phyloP scores from a whole-genome alignment of 2,329 filamentous ascomycete genomes.

The Aureobasidium sp. region DNA sequence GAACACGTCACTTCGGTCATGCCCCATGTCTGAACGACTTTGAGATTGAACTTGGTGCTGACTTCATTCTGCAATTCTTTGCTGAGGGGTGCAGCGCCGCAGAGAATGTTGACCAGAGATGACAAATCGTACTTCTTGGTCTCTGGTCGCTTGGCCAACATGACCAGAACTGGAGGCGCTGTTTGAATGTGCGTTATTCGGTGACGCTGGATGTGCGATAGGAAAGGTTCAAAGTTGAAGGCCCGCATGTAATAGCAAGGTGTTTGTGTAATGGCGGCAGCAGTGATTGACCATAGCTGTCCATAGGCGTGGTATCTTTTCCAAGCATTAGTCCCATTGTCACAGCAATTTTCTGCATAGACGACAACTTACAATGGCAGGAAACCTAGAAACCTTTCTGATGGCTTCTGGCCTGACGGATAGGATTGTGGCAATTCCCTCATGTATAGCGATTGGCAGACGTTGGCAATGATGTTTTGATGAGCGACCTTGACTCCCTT shows the following conservation, averaged over 20 bases:
- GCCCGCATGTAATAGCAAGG: conserved; percentile 34
- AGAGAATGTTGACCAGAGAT: conserved; percentile 35
- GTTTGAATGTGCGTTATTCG: conserved; percentile 35
- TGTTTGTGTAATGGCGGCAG: conserved; percentile 28
- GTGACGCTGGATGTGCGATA: conserved; percentile 31
- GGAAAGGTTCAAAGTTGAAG: conserved; percentile 32
- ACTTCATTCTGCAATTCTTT: conserved; percentile 34
- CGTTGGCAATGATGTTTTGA: conserved; percentile 37
- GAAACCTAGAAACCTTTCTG: conserved; percentile 31
- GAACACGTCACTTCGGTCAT: conserved; percentile 30
- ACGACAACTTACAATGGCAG: conserved; percentile 23
- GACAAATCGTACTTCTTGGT: conserved; percentile 35
- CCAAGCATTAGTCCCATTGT: not conserved
- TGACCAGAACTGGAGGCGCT: conserved; percentile 38
- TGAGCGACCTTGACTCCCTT: conserved; percentile 41
- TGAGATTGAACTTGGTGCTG: conserved; percentile 28
- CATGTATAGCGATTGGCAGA: conserved; percentile 34
- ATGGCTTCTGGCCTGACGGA: conserved; percentile 16
- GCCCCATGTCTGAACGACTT: conserved; percentile 35
- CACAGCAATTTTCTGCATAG: conserved; percentile 20
- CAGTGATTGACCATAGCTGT: conserved; percentile 35
- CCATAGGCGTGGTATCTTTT: conserved; percentile 28
- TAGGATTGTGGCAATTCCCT: conserved; percentile 30
- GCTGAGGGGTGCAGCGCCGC: conserved; percentile 36
- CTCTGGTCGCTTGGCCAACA: conserved; percentile 38